Base-by-base conservation (phyloP, 177 flowering plant species). In the Tripterygium wilfordii region DNA sequence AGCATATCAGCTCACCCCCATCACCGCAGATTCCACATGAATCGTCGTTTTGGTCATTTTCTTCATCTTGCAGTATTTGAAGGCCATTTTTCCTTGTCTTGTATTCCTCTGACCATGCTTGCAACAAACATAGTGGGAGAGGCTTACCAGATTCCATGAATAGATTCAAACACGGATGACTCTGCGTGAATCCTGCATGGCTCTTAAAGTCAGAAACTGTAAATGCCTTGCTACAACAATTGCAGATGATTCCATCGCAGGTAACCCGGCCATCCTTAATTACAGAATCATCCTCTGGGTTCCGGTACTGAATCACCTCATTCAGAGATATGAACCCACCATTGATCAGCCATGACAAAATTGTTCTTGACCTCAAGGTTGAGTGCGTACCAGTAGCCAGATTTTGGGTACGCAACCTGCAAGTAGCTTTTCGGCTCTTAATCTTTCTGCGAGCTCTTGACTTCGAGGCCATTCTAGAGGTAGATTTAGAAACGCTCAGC, bases 41-140 rank as follows among this genome's bases (percentile, higher is more conserved):
- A 66, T 94, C 99, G 68, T 94, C 99, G 72, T 83, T 94, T 57
- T 65, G 71, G 61, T 94, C 99, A 52, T 60, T 48, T 17, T 79
- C 83, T 54, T 72, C 78, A 60, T 35, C 60, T 58, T 64, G 69
- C 20, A 57, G 57, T 17, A 49, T 50, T 48, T 25, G 66, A 29
- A 14, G 55, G 27, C 65, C 68, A 52, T 57, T 61, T 69, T 74
- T 94, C 59, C 90, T 68, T 33, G 72, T 62, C 64, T 77, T 83
- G 67, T 81, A 94, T 61, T 94, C 99, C 57, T 70, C 74, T 60
- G 97, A 85, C 96, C 99, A 94, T 51, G 97, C 97, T 66, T 85
- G 72, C 50, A 94, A 83, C 69, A 73, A 86, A 61, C 92, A 87
- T 30, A 77, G 49, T 26, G 83, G 73, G 51, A 79, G 75, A 31